Evolutionary conservation across 352 stramenopile species (phyloP), one percentile per base, ranked within the genome.

Genomic region (Globisporangium orthogonon): DNA sequence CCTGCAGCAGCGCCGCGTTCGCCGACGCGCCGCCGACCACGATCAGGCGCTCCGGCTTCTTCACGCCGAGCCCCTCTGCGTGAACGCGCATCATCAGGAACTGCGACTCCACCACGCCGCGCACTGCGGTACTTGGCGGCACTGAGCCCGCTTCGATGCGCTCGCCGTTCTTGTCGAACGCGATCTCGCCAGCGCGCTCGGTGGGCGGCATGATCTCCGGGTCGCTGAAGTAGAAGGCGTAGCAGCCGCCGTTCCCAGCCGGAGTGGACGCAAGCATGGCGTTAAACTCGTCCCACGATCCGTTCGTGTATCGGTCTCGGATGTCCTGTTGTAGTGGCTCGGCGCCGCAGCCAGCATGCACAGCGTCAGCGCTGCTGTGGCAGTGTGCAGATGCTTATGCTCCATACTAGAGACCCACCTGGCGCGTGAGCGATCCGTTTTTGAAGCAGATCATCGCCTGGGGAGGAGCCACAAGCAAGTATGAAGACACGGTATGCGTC

Each of bases 391-490:
- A 23, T 4, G 4, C 1, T 9, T 9, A 10, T 30, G 17, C 7
- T 40, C 4, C 47, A 23, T 10, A 40, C 47, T 37, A 7, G 28
- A 28, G 31, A 52, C 54, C 17, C 54, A 75, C 67, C 66, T 95
- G 65, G 35, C 86, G 78, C 13, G 78, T 78, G 35, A 96, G 70
- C 1, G 82, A 73, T 40, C 84, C 84, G 48, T 94, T 94, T 69
- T 94, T 92, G 70, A 90, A 94, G 46, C 86, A 91, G 40, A 94
- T 83, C 84, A 96, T 94, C 9, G 76, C 83, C 68, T 86, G 3
- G 55, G 1, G 23, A 7, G 9, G 29, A 48, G 46, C 14, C 17
- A 40, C n/a, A 11, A 23, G 23, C 23, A 23, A 23, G 23, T 23
- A 23, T 1, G 23, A 23, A 23, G 4, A 30, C 18, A 49, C 18